phyloP scores from a whole-genome alignment of 108 stramenopile species.

The Asterionellopsis glacialis region DNA sequence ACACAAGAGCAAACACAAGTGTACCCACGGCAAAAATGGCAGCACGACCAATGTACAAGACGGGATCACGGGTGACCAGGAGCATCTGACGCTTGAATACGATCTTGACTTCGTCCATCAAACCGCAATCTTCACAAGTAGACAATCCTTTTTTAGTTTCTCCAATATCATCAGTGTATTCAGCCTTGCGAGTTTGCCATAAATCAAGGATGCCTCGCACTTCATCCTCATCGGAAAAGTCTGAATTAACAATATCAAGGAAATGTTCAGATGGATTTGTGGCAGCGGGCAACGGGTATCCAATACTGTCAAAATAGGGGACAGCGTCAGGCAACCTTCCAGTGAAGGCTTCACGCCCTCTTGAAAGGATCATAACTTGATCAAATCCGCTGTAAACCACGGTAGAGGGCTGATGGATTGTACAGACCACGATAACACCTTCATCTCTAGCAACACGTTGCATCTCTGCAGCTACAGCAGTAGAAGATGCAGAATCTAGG shows the following conservation, averaged over 20 bases:
- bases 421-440: slow-evolving; percentile 34
- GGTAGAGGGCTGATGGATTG: slow-evolving; percentile 61
- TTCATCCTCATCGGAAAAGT: slow-evolving; percentile 21
- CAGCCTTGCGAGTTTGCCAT: slow-evolving; percentile 10
- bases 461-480: slow-evolving; percentile 19
- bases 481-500: slow-evolving; percentile 12
- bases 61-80: slow-evolving; percentile 20
- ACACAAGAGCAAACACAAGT: slow-evolving; percentile 24
- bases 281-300: slow-evolving; percentile 12
- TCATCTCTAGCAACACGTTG: slow-evolving; percentile 38
- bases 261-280: slow-evolving; percentile 38
- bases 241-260: slow-evolving; percentile 34
- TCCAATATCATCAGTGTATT: slow-evolving; percentile 5
- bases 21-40: slow-evolving; percentile 14
- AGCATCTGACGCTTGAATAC: slow-evolving; percentile 17
- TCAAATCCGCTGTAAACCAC: slow-evolving; percentile 49
- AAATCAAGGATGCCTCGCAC: slow-evolving; percentile 23
- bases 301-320: slow-evolving; percentile 34
- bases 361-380: slow-evolving; percentile 45
- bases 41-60: slow-evolving; percentile 24
- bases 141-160: slow-evolving; percentile 9
- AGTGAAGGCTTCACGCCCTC: slow-evolving; percentile 39
- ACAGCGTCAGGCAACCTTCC: slow-evolving; percentile 23
- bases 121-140: neutral
- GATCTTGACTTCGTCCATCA: slow-evolving; percentile 10